Evolutionary conservation across 2,329 filamentous ascomycete species (phyloP).

Genomic region (Emergomyces pasteurianus): DNA sequence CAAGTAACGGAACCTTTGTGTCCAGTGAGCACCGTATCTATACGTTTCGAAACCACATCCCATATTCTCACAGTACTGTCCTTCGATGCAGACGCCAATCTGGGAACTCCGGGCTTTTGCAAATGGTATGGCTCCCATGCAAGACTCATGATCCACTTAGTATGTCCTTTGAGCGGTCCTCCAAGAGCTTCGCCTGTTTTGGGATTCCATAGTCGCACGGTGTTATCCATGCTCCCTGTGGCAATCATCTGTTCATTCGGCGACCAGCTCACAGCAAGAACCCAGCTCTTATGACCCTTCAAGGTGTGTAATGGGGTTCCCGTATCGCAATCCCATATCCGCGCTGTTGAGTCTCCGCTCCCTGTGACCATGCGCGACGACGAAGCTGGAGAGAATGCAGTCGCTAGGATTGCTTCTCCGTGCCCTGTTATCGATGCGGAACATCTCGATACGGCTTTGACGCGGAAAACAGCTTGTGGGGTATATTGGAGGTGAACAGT

Average conservation of each 20-base stretch:
- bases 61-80: constrained; percentile 81
- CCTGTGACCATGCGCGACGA: constrained; percentile 75
- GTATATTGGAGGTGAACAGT: constrained; percentile 52
- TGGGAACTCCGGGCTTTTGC: constrained; percentile 59
- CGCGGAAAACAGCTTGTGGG: constrained; percentile 86
- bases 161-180: constrained; percentile 66
- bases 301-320: constrained; percentile 60
- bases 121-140: constrained; percentile 91
- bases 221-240: constrained; percentile 87
- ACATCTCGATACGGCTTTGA: constrained; percentile 83
- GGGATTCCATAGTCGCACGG: constrained; percentile 80
- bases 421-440: constrained; percentile 82
- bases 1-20: constrained; percentile 85
- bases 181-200: constrained; percentile 65
- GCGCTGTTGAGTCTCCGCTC: constrained; percentile 78
- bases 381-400: constrained; percentile 70
- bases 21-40: constrained; percentile 72
- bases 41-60: constrained; percentile 65
- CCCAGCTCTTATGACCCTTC: constrained; percentile 81
- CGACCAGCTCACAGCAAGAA: constrained; percentile 75
- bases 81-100: constrained; percentile 78
- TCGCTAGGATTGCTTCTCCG: constrained; percentile 76
- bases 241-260: constrained; percentile 72
- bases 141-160: constrained; percentile 77
- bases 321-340: constrained; percentile 91